phyloP scores from a whole-genome alignment of 371 early-diverging fungal genomes.

The Chytridium lagenaria region DNA sequence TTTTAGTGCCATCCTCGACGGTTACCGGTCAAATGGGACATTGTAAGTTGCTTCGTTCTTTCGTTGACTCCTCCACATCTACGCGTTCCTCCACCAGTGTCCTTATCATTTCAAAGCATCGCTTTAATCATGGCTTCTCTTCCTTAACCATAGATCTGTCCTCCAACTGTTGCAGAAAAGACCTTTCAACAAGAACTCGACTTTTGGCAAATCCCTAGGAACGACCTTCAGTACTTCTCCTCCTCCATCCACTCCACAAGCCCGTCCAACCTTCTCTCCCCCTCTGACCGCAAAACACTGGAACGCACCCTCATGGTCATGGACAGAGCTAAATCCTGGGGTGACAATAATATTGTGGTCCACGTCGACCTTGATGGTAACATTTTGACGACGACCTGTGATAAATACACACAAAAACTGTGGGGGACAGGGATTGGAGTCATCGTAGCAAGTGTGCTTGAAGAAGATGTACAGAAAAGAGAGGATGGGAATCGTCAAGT shows the following conservation, averaged over 20 bases:
- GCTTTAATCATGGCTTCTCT: no score
- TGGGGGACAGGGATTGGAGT: neutral
- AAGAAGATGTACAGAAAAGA: no score
- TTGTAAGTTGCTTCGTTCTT: neutral
- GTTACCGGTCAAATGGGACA: constrained; percentile 1
- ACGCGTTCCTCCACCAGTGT: neutral
- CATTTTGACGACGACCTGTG: neutral
- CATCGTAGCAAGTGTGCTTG: neutral
- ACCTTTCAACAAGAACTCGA: constrained; percentile 16
- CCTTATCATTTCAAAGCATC: neutral
- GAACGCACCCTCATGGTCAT: constrained; percentile 13
- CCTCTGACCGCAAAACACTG: neutral
- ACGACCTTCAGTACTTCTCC: neutral
- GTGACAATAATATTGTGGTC: no score
- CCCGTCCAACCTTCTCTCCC: neutral
- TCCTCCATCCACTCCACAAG: neutral
- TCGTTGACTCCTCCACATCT: neutral
- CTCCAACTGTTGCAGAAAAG: constrained; percentile 11
- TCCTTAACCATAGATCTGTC: no score
- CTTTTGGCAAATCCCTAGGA: constrained; percentile 17
- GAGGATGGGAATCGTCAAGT: neutral
- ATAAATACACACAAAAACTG: neutral
- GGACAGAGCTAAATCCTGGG: constrained; percentile 1
- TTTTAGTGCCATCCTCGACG: constrained; percentile 20
- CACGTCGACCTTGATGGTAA: constrained; percentile 11